phyloP scores from a whole-genome alignment of 179 eudicot genomes.

The Carnegiea gigantea region DNA sequence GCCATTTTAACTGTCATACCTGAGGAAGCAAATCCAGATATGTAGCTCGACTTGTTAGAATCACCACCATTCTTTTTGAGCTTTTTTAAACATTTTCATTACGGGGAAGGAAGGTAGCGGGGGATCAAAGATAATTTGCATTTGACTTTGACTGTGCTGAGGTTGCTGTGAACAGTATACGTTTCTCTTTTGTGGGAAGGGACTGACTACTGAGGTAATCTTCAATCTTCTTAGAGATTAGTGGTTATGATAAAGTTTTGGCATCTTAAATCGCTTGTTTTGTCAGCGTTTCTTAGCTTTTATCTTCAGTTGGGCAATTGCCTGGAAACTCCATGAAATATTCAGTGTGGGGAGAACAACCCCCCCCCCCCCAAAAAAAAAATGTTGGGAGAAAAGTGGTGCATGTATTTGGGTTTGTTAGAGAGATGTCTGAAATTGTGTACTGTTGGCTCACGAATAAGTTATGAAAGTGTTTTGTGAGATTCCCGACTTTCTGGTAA shows the following conservation, averaged over 20 bases:
- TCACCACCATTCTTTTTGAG: background rate
- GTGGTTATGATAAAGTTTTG: background rate
- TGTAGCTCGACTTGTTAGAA: slow-evolving; percentile 31
- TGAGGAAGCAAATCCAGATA: slow-evolving; percentile 87
- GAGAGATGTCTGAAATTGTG: background rate
- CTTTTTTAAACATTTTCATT: background rate
- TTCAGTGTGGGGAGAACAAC: too few species aligned
- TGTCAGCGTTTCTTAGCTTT: background rate
- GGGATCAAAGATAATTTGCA: background rate
- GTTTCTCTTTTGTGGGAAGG: background rate
- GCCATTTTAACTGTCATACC: slow-evolving; percentile 65
- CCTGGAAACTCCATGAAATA: background rate
- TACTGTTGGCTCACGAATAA: background rate
- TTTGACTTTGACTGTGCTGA: background rate
- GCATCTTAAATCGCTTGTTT: background rate
- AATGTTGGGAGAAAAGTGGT: too few species aligned
- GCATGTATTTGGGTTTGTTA: background rate
- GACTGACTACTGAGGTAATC: background rate
- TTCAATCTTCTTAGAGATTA: background rate
- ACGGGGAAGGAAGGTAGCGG: background rate
- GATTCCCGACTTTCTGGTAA: too few species aligned
- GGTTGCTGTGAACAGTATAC: background rate
- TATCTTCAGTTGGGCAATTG: background rate
- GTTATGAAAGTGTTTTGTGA: too few species aligned
- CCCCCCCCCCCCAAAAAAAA: too few species aligned